phyloP scores from a whole-genome alignment of 495 filamentous ascomycete genomes.

The Lentithecium fluviatile region DNA sequence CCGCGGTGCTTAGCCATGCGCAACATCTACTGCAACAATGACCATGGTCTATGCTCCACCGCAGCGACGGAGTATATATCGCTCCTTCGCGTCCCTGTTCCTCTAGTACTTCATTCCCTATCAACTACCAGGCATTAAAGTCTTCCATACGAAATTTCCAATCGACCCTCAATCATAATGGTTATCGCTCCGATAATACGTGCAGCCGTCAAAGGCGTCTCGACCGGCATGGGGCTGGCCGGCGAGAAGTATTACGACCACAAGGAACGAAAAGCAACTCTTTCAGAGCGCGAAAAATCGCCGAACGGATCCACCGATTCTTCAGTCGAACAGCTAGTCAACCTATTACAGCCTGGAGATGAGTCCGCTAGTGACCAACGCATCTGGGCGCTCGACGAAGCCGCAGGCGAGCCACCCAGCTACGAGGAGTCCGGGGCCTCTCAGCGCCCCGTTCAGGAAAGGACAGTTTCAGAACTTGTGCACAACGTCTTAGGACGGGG shows the following conservation, averaged over 20 bases:
- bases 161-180: no score
- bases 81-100: no score
- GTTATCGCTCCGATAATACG: constrained; percentile 4
- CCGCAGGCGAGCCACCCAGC: constrained; percentile 4
- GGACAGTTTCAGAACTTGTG: constrained; percentile 3
- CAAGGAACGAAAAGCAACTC: constrained; percentile 13
- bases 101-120: no score
- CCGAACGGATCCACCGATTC: neutral
- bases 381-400: constrained; percentile 15
- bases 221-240: constrained; percentile 1
- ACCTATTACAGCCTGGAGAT: no score
- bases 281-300: neutral
- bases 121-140: no score
- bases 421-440: neutral
- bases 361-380: neutral
- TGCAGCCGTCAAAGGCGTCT: constrained; percentile 1
- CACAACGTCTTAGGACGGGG: neutral
- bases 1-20: no score
- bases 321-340: no score
- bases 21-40: no score
- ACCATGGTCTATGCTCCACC: no score
- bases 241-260: constrained; percentile 20
- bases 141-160: no score
- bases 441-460: neutral
- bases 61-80: no score